Evolutionary conservation across 1,139 yeast species (phyloP).

Genomic region (Nakaseomyces glabratus): DNA sequence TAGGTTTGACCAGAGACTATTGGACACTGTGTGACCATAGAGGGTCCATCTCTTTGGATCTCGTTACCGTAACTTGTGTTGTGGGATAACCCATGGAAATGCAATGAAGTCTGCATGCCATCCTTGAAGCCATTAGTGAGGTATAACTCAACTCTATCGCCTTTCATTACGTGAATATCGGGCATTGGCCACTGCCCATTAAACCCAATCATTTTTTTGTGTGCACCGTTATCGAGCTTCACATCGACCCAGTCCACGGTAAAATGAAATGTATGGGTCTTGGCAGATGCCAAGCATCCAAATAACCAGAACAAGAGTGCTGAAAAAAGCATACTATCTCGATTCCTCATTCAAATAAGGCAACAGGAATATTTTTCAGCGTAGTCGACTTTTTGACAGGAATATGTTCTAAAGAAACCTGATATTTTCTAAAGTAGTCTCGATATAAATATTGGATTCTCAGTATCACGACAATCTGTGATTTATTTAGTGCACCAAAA

Average conservation of each 20-base stretch:
- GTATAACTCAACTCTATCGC: constrained; percentile 52
- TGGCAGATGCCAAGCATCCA: constrained; percentile 13
- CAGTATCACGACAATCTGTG: too few relatives aligned
- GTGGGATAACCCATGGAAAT: constrained; percentile 71
- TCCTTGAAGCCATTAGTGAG: constrained; percentile 50
- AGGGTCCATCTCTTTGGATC: constrained; percentile 70
- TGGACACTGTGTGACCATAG: constrained; percentile 70
- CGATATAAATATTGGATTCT: too few relatives aligned
- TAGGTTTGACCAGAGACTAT: constrained; percentile 57
- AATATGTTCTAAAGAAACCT: too few relatives aligned
- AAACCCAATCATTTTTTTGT: constrained; percentile 51
- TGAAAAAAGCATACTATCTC: too few relatives aligned
- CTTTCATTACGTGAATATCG: constrained; percentile 50
- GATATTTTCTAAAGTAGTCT: too few relatives aligned
- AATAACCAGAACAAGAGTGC: too few relatives aligned
- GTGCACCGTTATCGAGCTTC: constrained; percentile 48
- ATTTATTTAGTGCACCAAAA: too few relatives aligned
- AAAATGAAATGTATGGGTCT: constrained; percentile 44
- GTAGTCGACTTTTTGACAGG: too few relatives aligned
- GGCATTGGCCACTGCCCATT: constrained; percentile 73
- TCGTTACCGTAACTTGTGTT: constrained; percentile 36
- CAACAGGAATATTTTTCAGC: too few relatives aligned
- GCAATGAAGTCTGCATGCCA: constrained; percentile 44
- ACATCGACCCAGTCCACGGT: constrained; percentile 45
- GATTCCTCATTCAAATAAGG: too few relatives aligned